Percentiles rank a stretch among this genome's conserved stretches.
phyloP scores from a whole-genome alignment of 805 yeast species.

The Jamesozyma lodderae region DNA sequence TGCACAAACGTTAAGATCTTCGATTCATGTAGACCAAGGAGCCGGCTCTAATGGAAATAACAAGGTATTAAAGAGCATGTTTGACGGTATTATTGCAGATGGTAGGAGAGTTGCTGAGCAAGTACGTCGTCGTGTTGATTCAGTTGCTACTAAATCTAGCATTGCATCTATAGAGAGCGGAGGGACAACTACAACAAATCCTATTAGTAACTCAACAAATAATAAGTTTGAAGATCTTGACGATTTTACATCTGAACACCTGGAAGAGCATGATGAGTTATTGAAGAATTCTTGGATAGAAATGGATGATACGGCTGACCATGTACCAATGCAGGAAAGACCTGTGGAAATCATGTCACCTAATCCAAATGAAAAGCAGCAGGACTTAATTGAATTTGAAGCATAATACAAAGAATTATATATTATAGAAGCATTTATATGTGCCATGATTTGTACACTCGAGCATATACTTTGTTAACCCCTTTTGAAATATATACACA shows the following conservation, averaged over 20 bases:
- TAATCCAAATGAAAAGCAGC: constrained; percentile 2
- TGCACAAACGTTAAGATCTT: constrained; percentile 53
- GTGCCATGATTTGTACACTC: too few species aligned
- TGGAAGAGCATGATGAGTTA: constrained; percentile 23
- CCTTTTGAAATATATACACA: too few species aligned
- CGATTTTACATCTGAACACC: constrained; percentile 25
- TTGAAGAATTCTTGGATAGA: constrained; percentile 24
- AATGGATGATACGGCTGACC: constrained; percentile 14
- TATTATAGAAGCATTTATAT: too few species aligned
- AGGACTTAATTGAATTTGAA: constrained; percentile 28
- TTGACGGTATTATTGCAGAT: constrained; percentile 85
- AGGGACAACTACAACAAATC: not conserved
- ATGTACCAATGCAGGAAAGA: constrained; percentile 11
- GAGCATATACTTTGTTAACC: too few species aligned
- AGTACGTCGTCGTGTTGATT: constrained; percentile 81
- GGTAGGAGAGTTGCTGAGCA: constrained; percentile 87
- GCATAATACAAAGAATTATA: constrained; percentile 5
- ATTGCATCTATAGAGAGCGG: constrained; percentile 14
- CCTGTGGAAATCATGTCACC: constrained; percentile 10
- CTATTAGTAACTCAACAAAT: constrained; percentile 3
- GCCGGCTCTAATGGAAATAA: constrained; percentile 37
- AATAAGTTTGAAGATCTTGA: constrained; percentile 27
- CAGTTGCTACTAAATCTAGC: constrained; percentile 38
- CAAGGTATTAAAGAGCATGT: constrained; percentile 70
- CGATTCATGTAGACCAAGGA: constrained; percentile 57